Evolutionary conservation across 169 alveolate species (phyloP).

Genomic region (Plasmodium relictum): DNA sequence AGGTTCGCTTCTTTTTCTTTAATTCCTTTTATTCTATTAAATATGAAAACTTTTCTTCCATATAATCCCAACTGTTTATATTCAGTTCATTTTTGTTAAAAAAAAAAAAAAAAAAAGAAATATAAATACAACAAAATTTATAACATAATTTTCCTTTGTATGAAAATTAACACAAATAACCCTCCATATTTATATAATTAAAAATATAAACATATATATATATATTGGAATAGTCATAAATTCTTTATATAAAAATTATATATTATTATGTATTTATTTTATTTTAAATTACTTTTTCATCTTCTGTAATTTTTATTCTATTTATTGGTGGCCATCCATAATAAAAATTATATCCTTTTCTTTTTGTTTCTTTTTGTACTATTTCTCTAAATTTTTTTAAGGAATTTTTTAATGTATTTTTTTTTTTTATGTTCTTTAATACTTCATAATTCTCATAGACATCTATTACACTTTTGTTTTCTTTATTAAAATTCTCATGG

Average conservation of each 20-base stretch:
- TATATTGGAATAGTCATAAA: too few relatives aligned
- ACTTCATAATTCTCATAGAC: constrained; percentile 59
- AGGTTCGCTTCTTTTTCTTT: constrained; percentile 47
- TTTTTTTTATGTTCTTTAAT: constrained; percentile 41
- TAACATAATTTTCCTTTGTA: too few relatives aligned
- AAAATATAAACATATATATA: too few relatives aligned
- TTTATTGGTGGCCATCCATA: constrained; percentile 77
- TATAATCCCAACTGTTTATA: constrained; percentile 39
- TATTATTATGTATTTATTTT: neutral
- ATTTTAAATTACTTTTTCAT: constrained; percentile 52
- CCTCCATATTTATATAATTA: too few relatives aligned
- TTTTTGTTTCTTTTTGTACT: constrained; percentile 68
- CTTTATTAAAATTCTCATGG: neutral
- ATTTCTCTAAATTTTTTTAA: constrained; percentile 74
- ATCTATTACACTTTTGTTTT: neutral
- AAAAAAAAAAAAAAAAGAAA: neutral
- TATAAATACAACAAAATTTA: too few relatives aligned
- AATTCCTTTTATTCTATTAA: constrained; percentile 63
- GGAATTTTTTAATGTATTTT: constrained; percentile 38
- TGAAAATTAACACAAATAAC: too few relatives aligned
- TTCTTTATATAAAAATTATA: too few relatives aligned
- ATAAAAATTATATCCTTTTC: constrained; percentile 71
- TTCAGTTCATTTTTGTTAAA: neutral
- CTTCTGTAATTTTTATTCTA: constrained; percentile 66
- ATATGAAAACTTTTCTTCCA: constrained; percentile 61